Percentiles rank a stretch among this genome's conserved stretches.
Evolutionary conservation across 1,139 yeast genomes (phyloP).

Genomic region (Geotrichum macrosporum): DNA sequence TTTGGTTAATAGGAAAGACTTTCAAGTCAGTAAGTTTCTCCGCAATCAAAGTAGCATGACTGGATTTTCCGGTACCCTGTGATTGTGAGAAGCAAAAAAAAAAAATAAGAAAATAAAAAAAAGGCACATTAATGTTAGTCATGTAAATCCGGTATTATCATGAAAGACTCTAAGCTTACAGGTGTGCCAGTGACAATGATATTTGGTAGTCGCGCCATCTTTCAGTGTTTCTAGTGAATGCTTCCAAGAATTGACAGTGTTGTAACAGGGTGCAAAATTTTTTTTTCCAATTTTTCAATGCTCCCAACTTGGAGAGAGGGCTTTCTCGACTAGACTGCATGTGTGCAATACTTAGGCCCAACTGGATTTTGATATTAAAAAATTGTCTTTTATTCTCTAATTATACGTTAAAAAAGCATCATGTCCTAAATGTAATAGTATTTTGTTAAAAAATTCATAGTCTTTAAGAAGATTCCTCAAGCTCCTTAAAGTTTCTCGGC

Average conservation of each 20-base stretch:
- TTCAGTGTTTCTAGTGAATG: neutral
- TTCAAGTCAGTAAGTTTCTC: conserved; percentile 48
- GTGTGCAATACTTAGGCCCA: too few species aligned
- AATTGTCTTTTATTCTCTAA: too few species aligned
- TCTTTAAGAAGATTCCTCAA: conserved; percentile 6
- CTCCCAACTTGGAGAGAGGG: too few species aligned
- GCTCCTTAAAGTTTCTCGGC: conserved; percentile 62
- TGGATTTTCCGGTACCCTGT: conserved; percentile 92
- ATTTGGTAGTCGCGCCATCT: conserved; percentile 50
- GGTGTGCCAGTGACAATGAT: conserved; percentile 95
- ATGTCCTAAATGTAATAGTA: neutral
- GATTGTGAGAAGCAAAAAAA: too few species aligned
- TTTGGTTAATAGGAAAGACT: conserved; percentile 70
- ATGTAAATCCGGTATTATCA: too few species aligned
- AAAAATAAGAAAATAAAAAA: too few species aligned
- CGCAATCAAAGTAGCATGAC: conserved; percentile 66
- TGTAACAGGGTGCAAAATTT: too few species aligned
- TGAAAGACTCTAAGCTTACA: too few species aligned
- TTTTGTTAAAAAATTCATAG: neutral
- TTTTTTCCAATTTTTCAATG: neutral
- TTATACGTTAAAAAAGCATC: neutral
- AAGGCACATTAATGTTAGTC: too few species aligned
- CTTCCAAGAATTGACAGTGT: too few species aligned
- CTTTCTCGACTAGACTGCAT: too few species aligned
- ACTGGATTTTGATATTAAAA: too few species aligned